Percentiles rank a stretch among this genome's conserved stretches.
Conservation (phyloP, 2,329 filamentous ascomycete genomes). For the Claviceps spartinae region DNA sequence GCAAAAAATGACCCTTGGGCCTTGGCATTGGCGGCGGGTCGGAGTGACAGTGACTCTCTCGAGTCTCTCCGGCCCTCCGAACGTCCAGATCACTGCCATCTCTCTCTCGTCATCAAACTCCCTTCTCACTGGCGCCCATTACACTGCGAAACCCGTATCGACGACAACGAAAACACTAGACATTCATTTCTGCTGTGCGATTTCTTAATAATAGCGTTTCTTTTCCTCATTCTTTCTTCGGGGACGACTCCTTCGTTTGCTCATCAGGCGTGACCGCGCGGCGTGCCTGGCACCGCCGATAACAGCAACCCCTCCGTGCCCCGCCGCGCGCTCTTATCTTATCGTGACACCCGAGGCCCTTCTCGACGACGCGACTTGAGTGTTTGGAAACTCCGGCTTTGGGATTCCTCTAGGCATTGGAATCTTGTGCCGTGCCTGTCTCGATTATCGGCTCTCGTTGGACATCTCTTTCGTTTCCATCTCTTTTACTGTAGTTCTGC, state of each 20-base stretch:
- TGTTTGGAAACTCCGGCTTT: neutral
- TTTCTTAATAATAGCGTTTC: neutral
- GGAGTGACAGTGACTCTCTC: slow-evolving; percentile 1
- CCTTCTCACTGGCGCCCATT: neutral
- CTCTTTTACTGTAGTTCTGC: slow-evolving; percentile 5
- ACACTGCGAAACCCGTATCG: neutral
- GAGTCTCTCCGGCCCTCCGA: slow-evolving; percentile 1
- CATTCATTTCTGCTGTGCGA: neutral
- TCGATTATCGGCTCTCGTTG: neutral
- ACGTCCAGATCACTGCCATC: neutral
- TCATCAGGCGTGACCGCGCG: slow-evolving; percentile 1
- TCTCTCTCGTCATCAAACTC: slow-evolving; percentile 3
- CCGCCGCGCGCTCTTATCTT: slow-evolving; percentile 3
- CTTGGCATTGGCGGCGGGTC: neutral
- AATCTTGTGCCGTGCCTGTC: neutral
- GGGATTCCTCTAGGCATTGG: too few relatives aligned
- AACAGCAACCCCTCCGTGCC: slow-evolving; percentile 6
- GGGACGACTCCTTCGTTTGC: neutral
- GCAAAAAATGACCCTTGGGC: too few relatives aligned
- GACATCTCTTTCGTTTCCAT: neutral
- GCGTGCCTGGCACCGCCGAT: slow-evolving; percentile 1
- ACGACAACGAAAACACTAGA: slow-evolving; percentile 4
- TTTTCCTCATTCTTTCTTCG: neutral
- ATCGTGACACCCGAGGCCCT: neutral
- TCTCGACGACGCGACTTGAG: slow-evolving; percentile 3